Evolutionary conservation across 768 basidiomycete species (phyloP).

Genomic region (Amanita brunnescens): DNA sequence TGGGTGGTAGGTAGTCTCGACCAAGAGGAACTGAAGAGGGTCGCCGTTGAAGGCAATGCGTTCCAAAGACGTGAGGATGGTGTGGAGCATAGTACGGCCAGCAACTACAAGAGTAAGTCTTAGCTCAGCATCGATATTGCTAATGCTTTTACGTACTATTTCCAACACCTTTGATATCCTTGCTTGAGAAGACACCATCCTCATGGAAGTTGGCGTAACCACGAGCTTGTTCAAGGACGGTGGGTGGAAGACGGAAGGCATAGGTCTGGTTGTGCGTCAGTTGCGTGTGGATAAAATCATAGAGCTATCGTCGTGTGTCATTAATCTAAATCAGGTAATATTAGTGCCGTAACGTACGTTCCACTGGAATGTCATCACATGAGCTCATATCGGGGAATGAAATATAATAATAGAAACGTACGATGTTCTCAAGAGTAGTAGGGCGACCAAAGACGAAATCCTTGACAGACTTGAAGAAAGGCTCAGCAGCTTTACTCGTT

Average conservation of each 20-base stretch:
- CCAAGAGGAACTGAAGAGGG: constrained; percentile 69
- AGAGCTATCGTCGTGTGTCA: constrained; percentile 38
- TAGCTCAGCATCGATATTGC: background rate
- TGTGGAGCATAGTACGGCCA: constrained; percentile 69
- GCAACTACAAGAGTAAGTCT: constrained; percentile 44
- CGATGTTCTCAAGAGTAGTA: constrained; percentile 59
- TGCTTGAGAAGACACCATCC: constrained; percentile 60
- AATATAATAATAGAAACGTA: constrained; percentile 24
- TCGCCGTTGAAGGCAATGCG: constrained; percentile 74
- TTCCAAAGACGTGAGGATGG: constrained; percentile 62
- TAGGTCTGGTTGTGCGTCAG: constrained; percentile 78
- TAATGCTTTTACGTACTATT: constrained; percentile 49
- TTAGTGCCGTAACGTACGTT: constrained; percentile 43
- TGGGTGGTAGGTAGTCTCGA: constrained; percentile 82
- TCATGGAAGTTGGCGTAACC: constrained; percentile 77
- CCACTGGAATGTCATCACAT: constrained; percentile 40
- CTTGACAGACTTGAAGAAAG: constrained; percentile 58
- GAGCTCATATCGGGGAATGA: constrained; percentile 5
- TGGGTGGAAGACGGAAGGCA: constrained; percentile 73
- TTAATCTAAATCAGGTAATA: constrained; percentile 7
- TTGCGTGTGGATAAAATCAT: constrained; percentile 70
- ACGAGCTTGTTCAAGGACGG: constrained; percentile 64
- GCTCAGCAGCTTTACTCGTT: constrained; percentile 42
- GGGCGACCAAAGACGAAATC: constrained; percentile 69
- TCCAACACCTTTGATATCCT: constrained; percentile 55